Evolutionary conservation across 208 protist species (phyloP).

Genomic region (Leptomonas seymouri): DNA sequence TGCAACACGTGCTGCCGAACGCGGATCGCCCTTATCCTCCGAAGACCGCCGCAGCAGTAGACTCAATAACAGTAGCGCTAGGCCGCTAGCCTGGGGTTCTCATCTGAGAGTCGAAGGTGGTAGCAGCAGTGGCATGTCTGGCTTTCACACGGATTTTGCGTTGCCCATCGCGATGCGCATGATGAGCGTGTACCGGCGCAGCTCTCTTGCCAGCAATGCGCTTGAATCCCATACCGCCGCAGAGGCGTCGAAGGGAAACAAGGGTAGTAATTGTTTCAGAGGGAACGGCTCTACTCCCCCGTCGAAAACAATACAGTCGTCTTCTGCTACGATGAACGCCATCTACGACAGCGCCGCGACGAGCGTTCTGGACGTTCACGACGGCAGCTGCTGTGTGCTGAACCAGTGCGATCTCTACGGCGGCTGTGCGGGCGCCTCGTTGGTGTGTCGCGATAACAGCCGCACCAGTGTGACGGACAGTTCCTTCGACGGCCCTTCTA

Average conservation of each 20-base stretch:
- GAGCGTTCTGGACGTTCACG: constrained; percentile 28
- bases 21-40: too few relatives aligned
- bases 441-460: constrained; percentile 21
- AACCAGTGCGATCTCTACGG: constrained; percentile 48
- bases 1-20: not conserved
- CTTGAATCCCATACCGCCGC: not conserved
- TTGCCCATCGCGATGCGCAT: constrained; percentile 18
- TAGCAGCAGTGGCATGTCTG: not conserved
- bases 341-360: constrained; percentile 5
- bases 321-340: not conserved
- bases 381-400: constrained; percentile 15
- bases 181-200: constrained; percentile 3
- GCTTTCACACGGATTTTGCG: constrained; percentile 1
- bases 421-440: constrained; percentile 25
- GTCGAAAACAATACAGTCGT: not conserved
- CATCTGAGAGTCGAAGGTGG: not conserved
- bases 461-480: constrained; percentile 31
- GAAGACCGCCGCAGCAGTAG: not conserved
- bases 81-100: not conserved
- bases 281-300: not conserved
- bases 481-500: constrained; percentile 34
- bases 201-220: not conserved
- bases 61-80: not conserved
- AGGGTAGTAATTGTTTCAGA: not conserved
- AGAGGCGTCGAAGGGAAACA: not conserved